These are phyloP conservation scores for Plasmodium gonderi DNA, from an alignment of 169 alveolate genomes.

Conservation along the genomic window DNA sequence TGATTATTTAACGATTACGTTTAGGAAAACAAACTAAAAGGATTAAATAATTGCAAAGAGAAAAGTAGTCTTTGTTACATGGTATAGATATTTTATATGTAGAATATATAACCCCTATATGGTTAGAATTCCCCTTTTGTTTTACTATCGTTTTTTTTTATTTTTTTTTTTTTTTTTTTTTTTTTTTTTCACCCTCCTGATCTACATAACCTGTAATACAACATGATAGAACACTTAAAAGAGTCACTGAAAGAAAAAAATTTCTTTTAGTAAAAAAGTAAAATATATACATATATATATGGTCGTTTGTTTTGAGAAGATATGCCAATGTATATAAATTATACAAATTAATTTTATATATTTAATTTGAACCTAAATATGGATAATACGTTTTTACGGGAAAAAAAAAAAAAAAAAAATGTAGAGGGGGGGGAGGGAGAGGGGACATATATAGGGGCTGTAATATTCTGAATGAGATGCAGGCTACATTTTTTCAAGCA, in stretches of 20 bases:
- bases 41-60: background rate
- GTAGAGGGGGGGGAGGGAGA: background rate
- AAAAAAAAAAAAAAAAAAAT: background rate
- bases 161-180: background rate
- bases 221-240: background rate
- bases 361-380: background rate
- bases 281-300: too few relatives aligned
- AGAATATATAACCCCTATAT: background rate
- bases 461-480: background rate
- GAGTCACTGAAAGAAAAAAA: too few relatives aligned
- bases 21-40: background rate
- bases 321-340: background rate
- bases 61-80: background rate
- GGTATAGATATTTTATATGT: background rate
- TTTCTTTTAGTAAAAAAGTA: too few relatives aligned
- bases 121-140: background rate
- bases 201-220: background rate
- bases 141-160: background rate
- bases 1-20: too few relatives aligned
- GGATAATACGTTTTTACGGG: background rate
- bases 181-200: background rate
- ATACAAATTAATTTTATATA: background rate
- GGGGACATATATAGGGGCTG: too few relatives aligned
- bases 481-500: background rate
- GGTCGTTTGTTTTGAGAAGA: too few relatives aligned